Percentiles rank a stretch among this genome's conserved stretches.
Conservation (phyloP, 163 green algal species). For the Chlamydomonas reinhardtii region DNA sequence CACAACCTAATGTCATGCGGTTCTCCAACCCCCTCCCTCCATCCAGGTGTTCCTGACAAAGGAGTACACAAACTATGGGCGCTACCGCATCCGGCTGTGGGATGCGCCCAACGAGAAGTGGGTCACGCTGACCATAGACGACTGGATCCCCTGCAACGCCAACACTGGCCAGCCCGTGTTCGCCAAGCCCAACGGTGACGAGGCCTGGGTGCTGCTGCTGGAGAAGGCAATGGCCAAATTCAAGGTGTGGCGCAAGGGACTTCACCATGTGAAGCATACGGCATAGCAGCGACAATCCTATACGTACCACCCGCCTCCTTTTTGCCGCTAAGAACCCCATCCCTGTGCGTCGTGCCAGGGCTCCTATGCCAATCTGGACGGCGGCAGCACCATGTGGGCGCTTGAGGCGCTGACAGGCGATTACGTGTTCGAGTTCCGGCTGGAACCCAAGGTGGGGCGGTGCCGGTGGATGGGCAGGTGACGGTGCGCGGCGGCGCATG, state of each 20-base stretch:
- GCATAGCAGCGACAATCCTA: too few relatives aligned
- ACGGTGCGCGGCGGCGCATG: too few relatives aligned
- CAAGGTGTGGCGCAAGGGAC: constrained; percentile 52
- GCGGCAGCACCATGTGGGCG: constrained; percentile 59
- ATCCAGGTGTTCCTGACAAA: constrained; percentile 17
- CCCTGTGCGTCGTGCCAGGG: constrained; percentile 17
- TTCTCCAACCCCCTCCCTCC: neutral
- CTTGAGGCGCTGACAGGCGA: constrained; percentile 58
- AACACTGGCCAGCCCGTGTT: neutral
- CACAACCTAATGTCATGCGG: too few relatives aligned
- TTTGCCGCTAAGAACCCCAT: too few relatives aligned
- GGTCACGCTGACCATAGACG: constrained; percentile 53
- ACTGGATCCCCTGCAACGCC: constrained; percentile 41
- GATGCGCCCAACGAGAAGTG: constrained; percentile 35
- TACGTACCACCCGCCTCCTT: too few relatives aligned
- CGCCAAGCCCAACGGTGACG: constrained; percentile 54
- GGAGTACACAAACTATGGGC: constrained; percentile 53
- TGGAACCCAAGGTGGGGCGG: constrained; percentile 33
- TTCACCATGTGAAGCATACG: too few relatives aligned
- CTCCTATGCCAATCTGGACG: constrained; percentile 62
- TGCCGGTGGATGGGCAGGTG: too few relatives aligned
- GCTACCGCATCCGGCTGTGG: constrained; percentile 55
- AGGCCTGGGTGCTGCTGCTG: constrained; percentile 69
- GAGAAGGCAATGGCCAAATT: constrained; percentile 73
- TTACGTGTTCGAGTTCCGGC: constrained; percentile 61